A percentile compares a stretch with the other conserved stretches of the same genome.
Conservation (phyloP, 139 green algal genomes). For the Closterium sp. region DNA sequence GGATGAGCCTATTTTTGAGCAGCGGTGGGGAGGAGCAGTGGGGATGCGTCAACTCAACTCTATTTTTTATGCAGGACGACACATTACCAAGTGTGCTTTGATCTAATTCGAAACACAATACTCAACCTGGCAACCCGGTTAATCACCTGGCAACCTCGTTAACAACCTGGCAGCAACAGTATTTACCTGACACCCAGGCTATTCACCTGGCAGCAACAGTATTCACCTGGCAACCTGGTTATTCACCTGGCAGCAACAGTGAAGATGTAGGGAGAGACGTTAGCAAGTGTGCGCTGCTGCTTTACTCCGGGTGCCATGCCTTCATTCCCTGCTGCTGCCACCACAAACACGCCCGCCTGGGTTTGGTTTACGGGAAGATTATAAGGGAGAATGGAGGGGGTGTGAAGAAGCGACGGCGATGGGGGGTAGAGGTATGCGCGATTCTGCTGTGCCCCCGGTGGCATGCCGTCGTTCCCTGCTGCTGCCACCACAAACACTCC, state of each 20-base stretch:
- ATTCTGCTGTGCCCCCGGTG: too few relatives aligned
- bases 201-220: background rate
- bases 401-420: too few relatives aligned
- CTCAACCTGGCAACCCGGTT: background rate
- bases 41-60: too few relatives aligned
- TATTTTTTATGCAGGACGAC: too few relatives aligned
- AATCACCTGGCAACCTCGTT: background rate
- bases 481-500: background rate
- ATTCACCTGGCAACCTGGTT: background rate
- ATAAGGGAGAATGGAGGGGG: too few relatives aligned
- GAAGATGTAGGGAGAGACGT: background rate
- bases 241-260: background rate
- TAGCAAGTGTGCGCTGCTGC: background rate
- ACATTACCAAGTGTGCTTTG: too few relatives aligned
- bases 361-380: too few relatives aligned
- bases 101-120: too few relatives aligned
- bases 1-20: too few relatives aligned
- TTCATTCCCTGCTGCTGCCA: background rate
- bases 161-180: background rate
- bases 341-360: background rate
- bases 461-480: too few relatives aligned
- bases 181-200: background rate
- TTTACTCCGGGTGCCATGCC: background rate
- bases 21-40: too few relatives aligned
- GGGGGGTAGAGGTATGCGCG: too few relatives aligned